A percentile compares a stretch with the other conserved stretches of the same genome.
Conservation (phyloP, 129 eudicot species). For the Cynara cardunculus region DNA sequence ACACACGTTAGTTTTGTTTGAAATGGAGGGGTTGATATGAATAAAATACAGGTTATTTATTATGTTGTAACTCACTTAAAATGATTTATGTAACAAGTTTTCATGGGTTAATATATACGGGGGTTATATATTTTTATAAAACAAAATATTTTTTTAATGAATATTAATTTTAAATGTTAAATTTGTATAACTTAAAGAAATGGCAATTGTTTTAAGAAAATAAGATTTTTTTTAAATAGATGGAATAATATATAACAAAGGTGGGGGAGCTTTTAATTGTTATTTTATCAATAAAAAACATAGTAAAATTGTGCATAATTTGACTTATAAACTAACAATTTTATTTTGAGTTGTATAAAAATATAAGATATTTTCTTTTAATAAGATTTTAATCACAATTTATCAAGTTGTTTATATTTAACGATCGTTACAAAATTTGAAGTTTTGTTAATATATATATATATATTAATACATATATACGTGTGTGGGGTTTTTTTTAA, state of each 20-base stretch:
- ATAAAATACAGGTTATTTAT: background rate
- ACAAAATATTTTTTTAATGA: conserved; percentile 1
- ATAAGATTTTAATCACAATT: background rate
- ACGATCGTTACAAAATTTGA: background rate
- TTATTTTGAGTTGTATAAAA: background rate
- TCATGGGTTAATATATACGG: background rate
- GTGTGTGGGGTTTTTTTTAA: too few relatives aligned
- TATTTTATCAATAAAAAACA: background rate
- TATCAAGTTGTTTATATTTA: background rate
- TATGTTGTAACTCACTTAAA: background rate
- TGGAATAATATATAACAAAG: background rate
- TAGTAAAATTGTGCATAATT: background rate
- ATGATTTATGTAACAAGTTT: background rate
- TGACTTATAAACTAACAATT: background rate
- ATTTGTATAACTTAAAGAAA: background rate
- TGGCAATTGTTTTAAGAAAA: background rate
- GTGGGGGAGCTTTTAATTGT: conserved; percentile 10
- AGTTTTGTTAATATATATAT: background rate
- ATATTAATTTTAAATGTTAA: background rate
- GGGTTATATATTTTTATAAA: background rate
- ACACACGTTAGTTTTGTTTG: background rate
- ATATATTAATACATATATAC: too few relatives aligned
- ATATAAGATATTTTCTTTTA: background rate
- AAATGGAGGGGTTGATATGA: background rate
- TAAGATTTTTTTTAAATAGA: background rate